Evolutionary conservation across 768 basidiomycete species (phyloP), one percentile per base, ranked within the genome.

Genomic region (Pulveroboletus sp.): DNA sequence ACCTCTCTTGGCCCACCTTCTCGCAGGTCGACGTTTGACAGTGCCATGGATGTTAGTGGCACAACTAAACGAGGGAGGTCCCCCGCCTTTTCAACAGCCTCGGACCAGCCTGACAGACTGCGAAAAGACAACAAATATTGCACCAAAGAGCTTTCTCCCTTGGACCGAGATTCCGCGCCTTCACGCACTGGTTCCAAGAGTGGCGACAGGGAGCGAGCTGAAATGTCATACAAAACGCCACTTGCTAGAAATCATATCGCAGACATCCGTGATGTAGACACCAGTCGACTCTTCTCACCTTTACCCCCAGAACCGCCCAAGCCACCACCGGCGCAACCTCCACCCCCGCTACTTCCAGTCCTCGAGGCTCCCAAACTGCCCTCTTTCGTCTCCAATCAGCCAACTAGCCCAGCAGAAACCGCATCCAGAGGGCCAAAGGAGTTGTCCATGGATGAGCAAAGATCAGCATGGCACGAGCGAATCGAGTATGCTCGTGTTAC

Each of bases 391-490:
- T 58, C 50, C 17, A 39, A 36, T 17, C 60, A 57, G 14, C 36
- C 43, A 27, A 17, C 47, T 13, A 35, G 32, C 45, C 35, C 48
- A 8, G 40, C 21, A 24, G 44, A 36, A 32, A 24, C 43, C 9
- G 8, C 30, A 27, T n/a, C 50, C 21, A 58, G 28, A 41, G 50
- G 49, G 24, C 13, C 39, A 15, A 65, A 63, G 42, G 63, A 57
- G 10, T 36, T 65, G 17, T 61, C 71, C n/a, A 31, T 61, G 18
- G 71, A 70, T 4, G 72, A 76, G 43, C 72, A 69, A 41, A 63
- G 62, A n/a, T 55, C 50, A 24, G 57, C 66, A 38, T 76, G 74
- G 74, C 61, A 68, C 32, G 65, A 70, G 33, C 73, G 74, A 26
- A 63, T 76, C 32, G 67, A 69, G 74, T 76, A 54, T 39, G 74